These are phyloP conservation scores for Cyberlindnera galapagoensis DNA, from an alignment of 805 yeast genomes.

Conservation along the genomic window DNA sequence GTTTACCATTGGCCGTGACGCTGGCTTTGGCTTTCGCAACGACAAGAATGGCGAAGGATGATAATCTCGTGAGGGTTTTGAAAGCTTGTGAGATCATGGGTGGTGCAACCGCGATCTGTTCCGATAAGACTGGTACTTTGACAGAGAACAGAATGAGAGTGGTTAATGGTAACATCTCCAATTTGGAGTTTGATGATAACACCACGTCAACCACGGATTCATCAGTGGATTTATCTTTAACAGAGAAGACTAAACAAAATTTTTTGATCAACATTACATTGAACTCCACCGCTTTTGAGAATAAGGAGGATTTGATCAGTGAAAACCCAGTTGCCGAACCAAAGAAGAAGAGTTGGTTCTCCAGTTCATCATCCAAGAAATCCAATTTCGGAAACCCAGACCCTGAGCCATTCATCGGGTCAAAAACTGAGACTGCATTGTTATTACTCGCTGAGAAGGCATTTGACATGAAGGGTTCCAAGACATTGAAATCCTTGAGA, in stretches of 20 bases:
- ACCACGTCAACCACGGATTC: slow-evolving; percentile 9
- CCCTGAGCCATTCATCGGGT: slow-evolving; percentile 70
- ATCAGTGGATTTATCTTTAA: slow-evolving; percentile 15
- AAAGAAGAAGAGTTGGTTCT: slow-evolving; percentile 18
- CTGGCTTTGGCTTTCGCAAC: slow-evolving; percentile 96
- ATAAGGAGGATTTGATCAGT: slow-evolving; percentile 27
- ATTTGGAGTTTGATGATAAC: slow-evolving; percentile 47
- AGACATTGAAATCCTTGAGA: slow-evolving; percentile 41
- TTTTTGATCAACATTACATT: slow-evolving; percentile 55
- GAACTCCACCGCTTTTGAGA: slow-evolving; percentile 90
- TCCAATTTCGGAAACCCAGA: slow-evolving; percentile 5
- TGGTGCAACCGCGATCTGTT: slow-evolving; percentile 93
- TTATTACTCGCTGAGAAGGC: slow-evolving; percentile 57
- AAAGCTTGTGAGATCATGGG: slow-evolving; percentile 99
- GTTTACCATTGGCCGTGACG: slow-evolving; percentile 95
- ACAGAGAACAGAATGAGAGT: slow-evolving; percentile 93
- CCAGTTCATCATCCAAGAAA: slow-evolving; percentile 8
- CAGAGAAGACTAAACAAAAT: slow-evolving; percentile 9
- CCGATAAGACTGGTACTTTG: slow-evolving; percentile 96
- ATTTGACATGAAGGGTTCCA: slow-evolving; percentile 33
- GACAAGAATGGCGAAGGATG: slow-evolving; percentile 95
- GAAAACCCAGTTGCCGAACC: slow-evolving; percentile 25
- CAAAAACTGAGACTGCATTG: slow-evolving; percentile 91
- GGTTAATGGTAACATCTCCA: slow-evolving; percentile 68
- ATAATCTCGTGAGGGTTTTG: slow-evolving; percentile 89